Percentiles rank a stretch among this genome's conserved stretches.
These are phyloP conservation scores for grape (Vitis vinifera) DNA, from an alignment of 164 flowering plant species.

Conservation along the genomic window ASM3070453v1 NC_081807.1:214001-214500, in stretches of 20 bases:
- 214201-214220: neutral
- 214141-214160: slow-evolving; percentile 74
- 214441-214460: too few relatives aligned
- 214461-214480: slow-evolving; percentile 22
- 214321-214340: too few relatives aligned
- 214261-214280: too few relatives aligned
- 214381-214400: too few relatives aligned
- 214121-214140: slow-evolving; percentile 59
- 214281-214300: too few relatives aligned
- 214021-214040: slow-evolving; percentile 5
- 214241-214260: too few relatives aligned
- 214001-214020: neutral
- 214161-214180: slow-evolving; percentile 40
- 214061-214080: slow-evolving; percentile 92
- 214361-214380: too few relatives aligned
- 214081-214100: slow-evolving; percentile 93
- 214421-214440: too few relatives aligned
- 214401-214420: too few relatives aligned
- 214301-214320: too few relatives aligned
- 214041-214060: slow-evolving; percentile 83
- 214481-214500: slow-evolving; percentile 68
- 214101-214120: slow-evolving; percentile 54
- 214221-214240: too few relatives aligned
- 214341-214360: too few relatives aligned
- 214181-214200: neutral